These are phyloP conservation scores for Aureococcus anophagefferens DNA, from an alignment of 108 stramenopile genomes.

Conservation along the genomic window DNA sequence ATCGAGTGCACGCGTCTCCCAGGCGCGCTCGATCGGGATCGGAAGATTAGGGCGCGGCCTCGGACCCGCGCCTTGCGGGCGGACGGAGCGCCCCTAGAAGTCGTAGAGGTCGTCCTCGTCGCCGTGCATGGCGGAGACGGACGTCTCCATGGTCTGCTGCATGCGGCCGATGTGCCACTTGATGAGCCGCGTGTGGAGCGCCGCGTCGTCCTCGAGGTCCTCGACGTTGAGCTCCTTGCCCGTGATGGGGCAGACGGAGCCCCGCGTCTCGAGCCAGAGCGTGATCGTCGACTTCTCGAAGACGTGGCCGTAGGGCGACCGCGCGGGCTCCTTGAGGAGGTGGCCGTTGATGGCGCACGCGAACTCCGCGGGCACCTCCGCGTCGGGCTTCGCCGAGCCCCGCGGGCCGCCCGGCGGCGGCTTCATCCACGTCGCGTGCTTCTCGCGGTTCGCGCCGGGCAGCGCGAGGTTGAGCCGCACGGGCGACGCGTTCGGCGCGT, in stretches of 20 bases:
- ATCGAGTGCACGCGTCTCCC: no score
- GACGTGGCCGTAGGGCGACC: constrained; percentile 32
- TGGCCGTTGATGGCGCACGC: constrained; percentile 46
- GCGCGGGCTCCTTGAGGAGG: constrained; percentile 41
- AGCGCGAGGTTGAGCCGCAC: constrained; percentile 23
- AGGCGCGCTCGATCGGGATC: no score
- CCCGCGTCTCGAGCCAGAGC: constrained; percentile 43
- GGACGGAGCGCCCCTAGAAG: no score
- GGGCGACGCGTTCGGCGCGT: background rate
- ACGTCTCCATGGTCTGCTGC: background rate
- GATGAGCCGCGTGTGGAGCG: constrained; percentile 24
- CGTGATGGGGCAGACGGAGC: constrained; percentile 40
- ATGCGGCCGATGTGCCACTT: constrained; percentile 23
- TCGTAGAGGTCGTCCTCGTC: constrained; percentile 20
- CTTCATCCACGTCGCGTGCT: background rate
- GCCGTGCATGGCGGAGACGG: background rate
- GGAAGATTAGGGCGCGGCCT: no score
- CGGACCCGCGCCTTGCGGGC: no score
- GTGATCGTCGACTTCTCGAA: constrained; percentile 36
- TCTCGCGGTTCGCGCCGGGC: constrained; percentile 17
- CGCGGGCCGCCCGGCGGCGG: background rate
- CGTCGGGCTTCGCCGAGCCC: background rate
- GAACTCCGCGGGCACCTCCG: constrained; percentile 26
- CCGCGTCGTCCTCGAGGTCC: constrained; percentile 25
- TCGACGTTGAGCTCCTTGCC: constrained; percentile 12